Percentiles rank a stretch among this genome's conserved stretches.
Conservation (phyloP, 1,139 yeast genomes). For the Kodamaea sp. region DNA sequence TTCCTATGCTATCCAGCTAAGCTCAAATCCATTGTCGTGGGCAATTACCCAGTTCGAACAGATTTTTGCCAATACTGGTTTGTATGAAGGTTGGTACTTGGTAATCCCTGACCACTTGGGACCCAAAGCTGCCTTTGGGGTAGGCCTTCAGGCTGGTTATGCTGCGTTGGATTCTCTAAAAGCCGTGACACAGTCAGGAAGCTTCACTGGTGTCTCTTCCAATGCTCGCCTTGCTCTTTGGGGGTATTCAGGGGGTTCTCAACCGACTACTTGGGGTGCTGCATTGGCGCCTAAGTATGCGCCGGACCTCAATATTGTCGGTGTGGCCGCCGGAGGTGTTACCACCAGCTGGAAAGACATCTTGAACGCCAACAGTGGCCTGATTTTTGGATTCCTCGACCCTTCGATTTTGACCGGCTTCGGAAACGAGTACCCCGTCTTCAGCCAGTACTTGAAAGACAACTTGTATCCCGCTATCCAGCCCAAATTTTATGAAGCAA, state of each 20-base stretch:
- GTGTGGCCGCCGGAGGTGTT: conserved; percentile 20
- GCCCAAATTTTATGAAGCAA: neutral
- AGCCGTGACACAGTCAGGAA: conserved; percentile 16
- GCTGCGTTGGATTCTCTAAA: conserved; percentile 31
- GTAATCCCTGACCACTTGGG: conserved; percentile 29
- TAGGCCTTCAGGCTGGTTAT: conserved; percentile 30
- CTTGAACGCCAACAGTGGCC: conserved; percentile 21
- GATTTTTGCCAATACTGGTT: conserved; percentile 9
- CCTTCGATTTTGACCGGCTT: conserved; percentile 19
- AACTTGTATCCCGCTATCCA: neutral
- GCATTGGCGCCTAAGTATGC: conserved; percentile 21
- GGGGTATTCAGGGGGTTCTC: conserved; percentile 24
- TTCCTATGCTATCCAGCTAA: conserved; percentile 27
- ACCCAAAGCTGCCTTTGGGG: conserved; percentile 27
- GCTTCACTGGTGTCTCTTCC: conserved; percentile 15
- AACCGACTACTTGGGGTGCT: conserved; percentile 22
- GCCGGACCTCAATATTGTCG: conserved; percentile 20
- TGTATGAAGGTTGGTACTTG: conserved; percentile 22
- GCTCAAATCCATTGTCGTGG: conserved; percentile 16
- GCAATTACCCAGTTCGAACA: conserved; percentile 8
- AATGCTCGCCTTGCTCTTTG: conserved; percentile 18
- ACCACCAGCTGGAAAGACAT: conserved; percentile 23
- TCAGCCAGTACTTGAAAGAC: neutral
- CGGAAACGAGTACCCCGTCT: conserved; percentile 25
- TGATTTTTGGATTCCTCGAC: neutral